phyloP scores from a whole-genome alignment of 371 early-diverging fungal genomes.

The Zychaea mexicana region DNA sequence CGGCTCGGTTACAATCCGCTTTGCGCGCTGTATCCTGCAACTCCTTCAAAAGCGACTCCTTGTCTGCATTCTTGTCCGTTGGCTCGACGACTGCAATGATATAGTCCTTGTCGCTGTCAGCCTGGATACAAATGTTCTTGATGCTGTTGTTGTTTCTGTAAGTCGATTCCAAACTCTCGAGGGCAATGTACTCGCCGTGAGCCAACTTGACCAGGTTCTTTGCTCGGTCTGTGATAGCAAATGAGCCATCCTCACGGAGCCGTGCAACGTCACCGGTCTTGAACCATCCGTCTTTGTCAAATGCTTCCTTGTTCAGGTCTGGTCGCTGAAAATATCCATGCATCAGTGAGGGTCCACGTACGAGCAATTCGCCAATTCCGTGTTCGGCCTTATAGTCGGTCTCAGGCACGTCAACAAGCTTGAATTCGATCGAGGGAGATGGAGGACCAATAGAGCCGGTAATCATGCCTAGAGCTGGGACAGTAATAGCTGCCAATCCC shows the following conservation, averaged over 20 bases:
- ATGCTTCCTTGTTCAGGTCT: conserved; percentile 74
- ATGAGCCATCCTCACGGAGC: conserved; percentile 72
- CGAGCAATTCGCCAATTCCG: conserved; percentile 80
- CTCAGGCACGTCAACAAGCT: conserved; percentile 83
- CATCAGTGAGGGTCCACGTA: conserved; percentile 92
- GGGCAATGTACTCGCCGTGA: conserved; percentile 95
- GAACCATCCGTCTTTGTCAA: conserved; percentile 91
- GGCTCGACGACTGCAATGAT: conserved; percentile 76
- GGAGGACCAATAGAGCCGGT: conserved; percentile 78
- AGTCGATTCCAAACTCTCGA: conserved; percentile 92
- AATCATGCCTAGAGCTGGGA: conserved; percentile 42
- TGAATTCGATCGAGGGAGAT: conserved; percentile 73
- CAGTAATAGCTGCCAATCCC: conserved; percentile 55
- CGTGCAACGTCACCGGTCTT: conserved; percentile 95
- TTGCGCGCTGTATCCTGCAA: conserved; percentile 48
- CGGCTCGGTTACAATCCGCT: conserved; percentile 49
- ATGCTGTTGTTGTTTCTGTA: conserved; percentile 73
- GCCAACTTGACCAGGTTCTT: conserved; percentile 89
- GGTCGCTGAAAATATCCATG: conserved; percentile 86
- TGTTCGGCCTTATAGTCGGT: conserved; percentile 75
- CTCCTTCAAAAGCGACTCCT: conserved; percentile 43
- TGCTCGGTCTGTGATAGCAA: conserved; percentile 78
- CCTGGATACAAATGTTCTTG: conserved; percentile 83
- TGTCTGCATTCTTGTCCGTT: conserved; percentile 33
- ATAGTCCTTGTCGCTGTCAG: conserved; percentile 65